These are phyloP conservation scores for Tephrocybe sp. DNA, from an alignment of 768 basidiomycete genomes.

Conservation along the genomic window DNA sequence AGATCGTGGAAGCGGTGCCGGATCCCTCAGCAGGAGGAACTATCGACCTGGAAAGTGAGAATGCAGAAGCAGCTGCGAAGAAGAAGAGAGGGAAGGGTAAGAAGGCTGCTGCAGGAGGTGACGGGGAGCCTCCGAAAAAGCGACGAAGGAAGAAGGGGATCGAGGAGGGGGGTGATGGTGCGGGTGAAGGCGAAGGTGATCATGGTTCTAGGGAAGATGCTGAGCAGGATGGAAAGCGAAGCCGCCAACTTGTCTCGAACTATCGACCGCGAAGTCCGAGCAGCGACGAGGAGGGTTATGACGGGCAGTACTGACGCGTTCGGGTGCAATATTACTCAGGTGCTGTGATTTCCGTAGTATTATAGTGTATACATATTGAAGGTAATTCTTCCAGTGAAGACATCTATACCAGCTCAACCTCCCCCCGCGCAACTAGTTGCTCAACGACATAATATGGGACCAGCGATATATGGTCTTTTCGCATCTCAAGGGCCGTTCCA, in stretches of 20 bases:
- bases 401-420: slow-evolving; percentile 69
- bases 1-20: slow-evolving; percentile 81
- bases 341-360: slow-evolving; percentile 12
- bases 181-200: slow-evolving; percentile 23
- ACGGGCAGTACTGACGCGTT: slow-evolving; percentile 39
- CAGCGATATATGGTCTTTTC: slow-evolving; percentile 79
- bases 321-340: slow-evolving; percentile 10
- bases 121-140: slow-evolving; percentile 41
- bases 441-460: slow-evolving; percentile 77
- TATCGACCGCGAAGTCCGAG: slow-evolving; percentile 34
- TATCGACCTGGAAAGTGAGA: slow-evolving; percentile 66
- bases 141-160: slow-evolving; percentile 48
- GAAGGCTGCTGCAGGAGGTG: slow-evolving; percentile 33
- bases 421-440: slow-evolving; percentile 65
- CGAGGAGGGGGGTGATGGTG: slow-evolving; percentile 28
- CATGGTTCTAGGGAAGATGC: slow-evolving; percentile 21
- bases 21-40: slow-evolving; percentile 87
- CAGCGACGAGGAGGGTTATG: slow-evolving; percentile 43
- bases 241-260: slow-evolving; percentile 23
- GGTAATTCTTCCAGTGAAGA: slow-evolving; percentile 2
- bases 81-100: slow-evolving; percentile 61
- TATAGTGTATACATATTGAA: slow-evolving; percentile 17
- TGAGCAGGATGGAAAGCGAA: slow-evolving; percentile 19
- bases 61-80: slow-evolving; percentile 42
- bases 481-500: slow-evolving; percentile 69